phyloP scores from a whole-genome alignment of 2,329 filamentous ascomycete species.

The Calonectria montana region DNA sequence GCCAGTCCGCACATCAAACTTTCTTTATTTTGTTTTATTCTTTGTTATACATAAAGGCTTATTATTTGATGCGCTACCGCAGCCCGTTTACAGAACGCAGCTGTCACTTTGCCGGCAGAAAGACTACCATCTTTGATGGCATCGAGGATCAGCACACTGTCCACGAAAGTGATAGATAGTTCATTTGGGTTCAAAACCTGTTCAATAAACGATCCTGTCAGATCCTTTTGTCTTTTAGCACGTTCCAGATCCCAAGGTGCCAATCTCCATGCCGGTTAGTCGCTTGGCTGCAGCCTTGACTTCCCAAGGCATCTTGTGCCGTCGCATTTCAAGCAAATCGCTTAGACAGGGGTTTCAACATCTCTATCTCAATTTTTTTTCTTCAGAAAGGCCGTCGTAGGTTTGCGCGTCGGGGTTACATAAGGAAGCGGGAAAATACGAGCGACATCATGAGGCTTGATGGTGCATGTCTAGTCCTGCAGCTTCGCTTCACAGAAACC shows the following conservation, averaged over 20 bases:
- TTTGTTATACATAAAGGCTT: constrained; percentile 1
- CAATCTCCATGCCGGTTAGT: constrained; percentile 33
- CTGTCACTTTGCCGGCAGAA: constrained; percentile 49
- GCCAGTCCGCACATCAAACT: background rate
- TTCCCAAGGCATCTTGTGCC: constrained; percentile 26
- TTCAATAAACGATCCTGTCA: constrained; percentile 35
- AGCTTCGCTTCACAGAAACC: background rate
- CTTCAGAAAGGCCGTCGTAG: background rate
- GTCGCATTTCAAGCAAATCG: background rate
- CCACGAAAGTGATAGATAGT: background rate
- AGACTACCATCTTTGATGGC: background rate
- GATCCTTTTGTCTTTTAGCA: constrained; percentile 19
- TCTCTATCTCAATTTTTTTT: background rate
- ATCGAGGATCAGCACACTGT: constrained; percentile 7
- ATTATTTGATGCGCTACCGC: constrained; percentile 67
- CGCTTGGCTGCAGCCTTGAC: constrained; percentile 33
- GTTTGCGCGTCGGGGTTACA: background rate
- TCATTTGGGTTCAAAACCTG: constrained; percentile 25
- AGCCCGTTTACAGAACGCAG: constrained; percentile 63
- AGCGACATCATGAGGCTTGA: background rate
- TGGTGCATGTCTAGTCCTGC: background rate
- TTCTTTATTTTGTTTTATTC: too few species aligned
- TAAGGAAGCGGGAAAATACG: background rate
- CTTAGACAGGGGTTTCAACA: background rate
- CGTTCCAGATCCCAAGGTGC: constrained; percentile 21